Conservation (phyloP, 768 basidiomycete species). For the Amanita jacksonii region DNA sequence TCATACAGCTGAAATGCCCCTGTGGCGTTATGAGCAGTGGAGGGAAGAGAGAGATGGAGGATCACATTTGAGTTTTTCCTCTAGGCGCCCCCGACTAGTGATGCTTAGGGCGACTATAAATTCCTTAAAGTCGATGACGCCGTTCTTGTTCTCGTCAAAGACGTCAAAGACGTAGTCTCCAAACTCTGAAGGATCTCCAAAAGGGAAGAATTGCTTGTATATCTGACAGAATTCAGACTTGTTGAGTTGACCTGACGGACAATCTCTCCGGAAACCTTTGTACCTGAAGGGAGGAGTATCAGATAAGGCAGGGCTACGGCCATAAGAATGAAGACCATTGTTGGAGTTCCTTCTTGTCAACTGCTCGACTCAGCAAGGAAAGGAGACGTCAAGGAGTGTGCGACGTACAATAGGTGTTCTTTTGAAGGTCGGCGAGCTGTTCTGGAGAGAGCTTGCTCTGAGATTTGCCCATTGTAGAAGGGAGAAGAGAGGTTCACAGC, state of each 20-base stretch:
- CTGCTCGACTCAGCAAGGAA: slow-evolving; percentile 29
- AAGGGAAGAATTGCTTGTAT: slow-evolving; percentile 99
- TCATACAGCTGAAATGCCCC: slow-evolving; percentile 99
- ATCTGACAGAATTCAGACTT: slow-evolving; percentile 93
- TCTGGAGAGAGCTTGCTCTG: slow-evolving; percentile 93
- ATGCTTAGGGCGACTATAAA: slow-evolving; percentile 97
- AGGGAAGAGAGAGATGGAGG: slow-evolving; percentile 12
- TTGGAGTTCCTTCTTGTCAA: slow-evolving; percentile 95
- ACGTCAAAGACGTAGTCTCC: slow-evolving; percentile 99
- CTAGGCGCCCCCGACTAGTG: slow-evolving; percentile 84
- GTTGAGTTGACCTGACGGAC: slow-evolving; percentile 93
- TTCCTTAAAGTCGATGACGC: slow-evolving; percentile 98
- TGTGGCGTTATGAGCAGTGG: slow-evolving; percentile 28
- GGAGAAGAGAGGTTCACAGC: slow-evolving; percentile 14
- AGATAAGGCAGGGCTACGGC: slow-evolving; percentile 5
- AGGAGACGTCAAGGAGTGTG: slow-evolving; percentile 6
- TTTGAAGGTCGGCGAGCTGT: slow-evolving; percentile 90
- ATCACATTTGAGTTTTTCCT: slow-evolving; percentile 98
- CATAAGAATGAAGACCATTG: slow-evolving; percentile 84
- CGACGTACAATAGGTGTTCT: slow-evolving; percentile 89
- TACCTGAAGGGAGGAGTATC: slow-evolving; percentile 31
- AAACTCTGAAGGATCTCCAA: slow-evolving; percentile 94
- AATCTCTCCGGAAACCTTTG: slow-evolving; percentile 99
- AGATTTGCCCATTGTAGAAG: slow-evolving; percentile 79
- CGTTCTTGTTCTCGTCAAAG: slow-evolving; percentile 91